Evolutionary conservation across 108 stramenopile species (phyloP), one percentile per base, ranked within the genome.

Genomic region (Asterionellopsis glacialis): DNA sequence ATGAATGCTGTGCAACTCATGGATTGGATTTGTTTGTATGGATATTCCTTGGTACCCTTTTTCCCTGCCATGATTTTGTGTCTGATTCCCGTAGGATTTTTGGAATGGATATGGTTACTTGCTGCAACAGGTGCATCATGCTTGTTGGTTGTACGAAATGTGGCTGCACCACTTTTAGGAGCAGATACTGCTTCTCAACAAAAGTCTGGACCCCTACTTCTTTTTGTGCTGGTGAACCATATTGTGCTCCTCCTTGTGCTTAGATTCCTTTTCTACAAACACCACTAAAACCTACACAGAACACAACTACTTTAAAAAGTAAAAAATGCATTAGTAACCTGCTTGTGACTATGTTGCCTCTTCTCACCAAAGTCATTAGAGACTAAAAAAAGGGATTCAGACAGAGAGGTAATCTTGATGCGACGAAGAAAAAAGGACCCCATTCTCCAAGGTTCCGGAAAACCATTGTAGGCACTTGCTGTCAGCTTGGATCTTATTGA

Each of bases 11-110:
- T 86, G 22, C 24, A 56, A 13, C 53, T 81, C 3, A 80, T 66
- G 13, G 85, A 89, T 48, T 70, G 88, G 69, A 69, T 87, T n/a
- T 85, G 84, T 55, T 50, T 83, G 40, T 93, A 93, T 61, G 91
- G 91, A 23, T 93, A 93, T 55, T 83, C 83, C 13, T 55, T 88
- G 23, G 84, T 93, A 18, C 70, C 91, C 6, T 93, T 70, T 55
- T 18, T 93, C 22, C 82, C 82, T 0, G 82, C 71, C 3, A 71
- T 80, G 28, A 64, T 78, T 56, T 40, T 88, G 13, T 81, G 84
- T 51, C 62, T 64, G 25, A 70, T 89, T 24, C 87, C 85, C 22
- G 73, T 72, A 40, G 55, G 47, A 6, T 62, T 75, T 50, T 50
- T 86, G n/a, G 64, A 73, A 39, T 89, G 87, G 87, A 45, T 75